A percentile compares a stretch with the other conserved stretches of the same genome.
Conservation (phyloP, 2,329 filamentous ascomycete species). For the Trichoderma aggressivum region DNA sequence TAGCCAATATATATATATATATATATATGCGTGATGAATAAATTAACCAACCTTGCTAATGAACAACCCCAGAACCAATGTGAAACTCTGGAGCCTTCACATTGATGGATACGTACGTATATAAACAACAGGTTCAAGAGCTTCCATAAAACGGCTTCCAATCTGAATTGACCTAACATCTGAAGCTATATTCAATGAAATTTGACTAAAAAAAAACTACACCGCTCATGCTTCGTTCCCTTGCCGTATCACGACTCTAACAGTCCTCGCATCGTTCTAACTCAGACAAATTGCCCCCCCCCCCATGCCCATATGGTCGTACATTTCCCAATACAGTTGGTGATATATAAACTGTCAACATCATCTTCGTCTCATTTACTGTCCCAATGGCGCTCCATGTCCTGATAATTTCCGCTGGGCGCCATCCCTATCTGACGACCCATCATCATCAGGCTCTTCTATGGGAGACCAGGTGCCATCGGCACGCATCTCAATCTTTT, state of each 20-base stretch:
- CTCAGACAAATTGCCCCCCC: neutral
- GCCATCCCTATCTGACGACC: conserved; percentile 2
- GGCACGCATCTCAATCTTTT: conserved; percentile 29
- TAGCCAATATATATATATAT: neutral
- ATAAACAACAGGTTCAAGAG: neutral
- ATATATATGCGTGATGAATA: neutral
- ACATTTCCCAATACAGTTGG: neutral
- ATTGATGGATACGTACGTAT: neutral
- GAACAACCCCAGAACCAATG: neutral
- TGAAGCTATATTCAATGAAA: neutral
- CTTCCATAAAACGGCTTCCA: neutral
- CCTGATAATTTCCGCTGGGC: too few species aligned
- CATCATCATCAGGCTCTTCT: conserved; percentile 31
- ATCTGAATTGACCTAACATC: neutral
- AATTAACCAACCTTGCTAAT: neutral
- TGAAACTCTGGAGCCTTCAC: neutral
- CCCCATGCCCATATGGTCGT: neutral
- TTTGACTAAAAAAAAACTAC: neutral
- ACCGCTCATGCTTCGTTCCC: neutral
- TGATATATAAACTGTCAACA: neutral
- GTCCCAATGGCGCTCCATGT: neutral
- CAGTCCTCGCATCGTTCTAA: neutral
- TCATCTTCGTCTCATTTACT: neutral
- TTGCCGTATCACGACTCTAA: neutral
- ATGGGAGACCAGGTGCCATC: conserved; percentile 36